Conservation (phyloP, 2,329 filamentous ascomycete genomes). For the Trichoderma asperellum region DNA sequence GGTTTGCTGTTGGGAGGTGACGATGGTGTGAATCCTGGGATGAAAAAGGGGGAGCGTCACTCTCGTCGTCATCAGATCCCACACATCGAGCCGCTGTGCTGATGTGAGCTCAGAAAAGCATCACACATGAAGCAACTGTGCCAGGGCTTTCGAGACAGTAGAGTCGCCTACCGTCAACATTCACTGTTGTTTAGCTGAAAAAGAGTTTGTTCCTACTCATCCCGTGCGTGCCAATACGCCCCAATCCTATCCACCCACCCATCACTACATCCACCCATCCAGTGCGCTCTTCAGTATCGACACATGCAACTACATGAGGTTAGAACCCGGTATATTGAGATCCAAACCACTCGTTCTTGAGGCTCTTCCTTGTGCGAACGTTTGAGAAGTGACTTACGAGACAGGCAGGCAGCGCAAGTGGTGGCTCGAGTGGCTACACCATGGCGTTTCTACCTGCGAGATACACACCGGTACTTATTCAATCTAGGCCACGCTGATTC, state of each 20-base stretch:
- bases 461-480: background rate
- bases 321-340: constrained; percentile 8
- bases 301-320: background rate
- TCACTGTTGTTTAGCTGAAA: constrained; percentile 2
- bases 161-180: background rate
- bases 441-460: background rate
- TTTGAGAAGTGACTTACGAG: background rate
- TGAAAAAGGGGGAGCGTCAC: background rate
- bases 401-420: background rate
- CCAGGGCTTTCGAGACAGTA: background rate
- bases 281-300: background rate
- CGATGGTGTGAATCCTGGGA: background rate
- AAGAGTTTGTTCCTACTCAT: constrained; percentile 9
- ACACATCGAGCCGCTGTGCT: background rate
- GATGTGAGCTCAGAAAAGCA: constrained; percentile 19
- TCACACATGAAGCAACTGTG: background rate
- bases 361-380: background rate
- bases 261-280: constrained; percentile 13
- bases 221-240: background rate
- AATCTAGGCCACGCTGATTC: background rate
- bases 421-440: background rate
- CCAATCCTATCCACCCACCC: background rate
- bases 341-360: background rate
- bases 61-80: background rate
- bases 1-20: background rate